Conservation (phyloP, 768 basidiomycete genomes). For the Mycena polygramma region DNA sequence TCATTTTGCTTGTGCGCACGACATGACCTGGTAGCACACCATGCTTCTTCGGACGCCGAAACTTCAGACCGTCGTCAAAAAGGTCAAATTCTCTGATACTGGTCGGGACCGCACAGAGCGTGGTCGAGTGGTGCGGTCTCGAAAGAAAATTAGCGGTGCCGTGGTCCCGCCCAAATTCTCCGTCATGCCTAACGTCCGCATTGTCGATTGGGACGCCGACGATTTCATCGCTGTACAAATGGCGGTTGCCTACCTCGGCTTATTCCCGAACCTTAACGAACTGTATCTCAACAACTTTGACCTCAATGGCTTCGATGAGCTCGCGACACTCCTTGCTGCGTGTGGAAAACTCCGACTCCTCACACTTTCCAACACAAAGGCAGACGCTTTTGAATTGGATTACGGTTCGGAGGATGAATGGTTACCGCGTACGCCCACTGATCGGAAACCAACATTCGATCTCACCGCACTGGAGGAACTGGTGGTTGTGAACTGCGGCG, state of each 20-base stretch:
- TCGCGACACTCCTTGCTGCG: neutral
- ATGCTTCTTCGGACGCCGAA: conserved; percentile 20
- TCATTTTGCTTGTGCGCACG: conserved; percentile 21
- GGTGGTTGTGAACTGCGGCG: neutral
- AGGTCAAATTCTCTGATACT: conserved; percentile 14
- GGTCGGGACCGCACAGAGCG: neutral
- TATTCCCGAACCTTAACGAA: conserved; percentile 7
- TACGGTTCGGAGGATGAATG: neutral
- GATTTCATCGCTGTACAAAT: neutral
- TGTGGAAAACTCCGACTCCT: conserved; percentile 12
- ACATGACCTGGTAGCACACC: conserved; percentile 14
- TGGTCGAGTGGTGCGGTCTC: neutral
- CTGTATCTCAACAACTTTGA: neutral
- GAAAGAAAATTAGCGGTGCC: neutral
- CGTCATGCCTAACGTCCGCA: conserved; percentile 16
- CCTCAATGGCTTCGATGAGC: neutral
- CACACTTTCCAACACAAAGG: neutral
- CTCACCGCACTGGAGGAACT: conserved; percentile 8
- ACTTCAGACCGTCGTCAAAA: conserved; percentile 2
- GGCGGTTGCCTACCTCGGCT: conserved; percentile 8
- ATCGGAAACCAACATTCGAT: neutral
- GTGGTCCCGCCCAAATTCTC: neutral
- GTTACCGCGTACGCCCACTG: neutral
- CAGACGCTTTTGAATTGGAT: neutral
- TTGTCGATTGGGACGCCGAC: conserved; percentile 2